phyloP scores from a whole-genome alignment of 1,284 basidiomycete genomes.

The Marasmius tenuissimus region DNA sequence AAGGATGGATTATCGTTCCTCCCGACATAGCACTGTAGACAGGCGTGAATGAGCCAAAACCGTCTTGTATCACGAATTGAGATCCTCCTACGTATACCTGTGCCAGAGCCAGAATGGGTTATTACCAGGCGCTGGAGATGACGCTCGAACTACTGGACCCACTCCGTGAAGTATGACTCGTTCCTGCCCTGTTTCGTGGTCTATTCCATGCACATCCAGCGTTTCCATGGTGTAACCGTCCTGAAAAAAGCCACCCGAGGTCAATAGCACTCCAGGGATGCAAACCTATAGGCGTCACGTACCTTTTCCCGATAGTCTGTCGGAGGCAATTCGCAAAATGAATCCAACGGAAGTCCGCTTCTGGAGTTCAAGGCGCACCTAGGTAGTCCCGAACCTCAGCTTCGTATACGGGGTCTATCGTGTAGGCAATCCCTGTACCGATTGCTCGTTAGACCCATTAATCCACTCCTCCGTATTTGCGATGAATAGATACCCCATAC shows the following conservation, averaged over 20 bases:
- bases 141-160: constrained; percentile 19
- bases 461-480: neutral
- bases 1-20: constrained; percentile 79
- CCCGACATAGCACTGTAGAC: constrained; percentile 70
- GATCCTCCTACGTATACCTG: constrained; percentile 11
- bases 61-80: neutral
- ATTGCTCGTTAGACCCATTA: neutral
- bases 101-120: neutral
- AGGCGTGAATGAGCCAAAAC: neutral
- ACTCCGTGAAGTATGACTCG: constrained; percentile 55
- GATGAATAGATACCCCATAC: constrained; percentile 71
- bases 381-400: constrained; percentile 79
- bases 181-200: constrained; percentile 45
- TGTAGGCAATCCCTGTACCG: constrained; percentile 70
- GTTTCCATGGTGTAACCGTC: constrained; percentile 76
- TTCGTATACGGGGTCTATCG: constrained; percentile 75
- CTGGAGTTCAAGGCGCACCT: constrained; percentile 45
- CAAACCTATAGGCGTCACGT: neutral
- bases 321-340: neutral
- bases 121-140: neutral
- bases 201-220: constrained; percentile 59
- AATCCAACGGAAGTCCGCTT: neutral
- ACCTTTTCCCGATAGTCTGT: constrained; percentile 83
- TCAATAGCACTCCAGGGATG: neutral
- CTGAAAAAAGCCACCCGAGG: constrained; percentile 28